phyloP scores from a whole-genome alignment of 2,329 filamentous ascomycete species.

The Colletotrichum ledebouriae region DNA sequence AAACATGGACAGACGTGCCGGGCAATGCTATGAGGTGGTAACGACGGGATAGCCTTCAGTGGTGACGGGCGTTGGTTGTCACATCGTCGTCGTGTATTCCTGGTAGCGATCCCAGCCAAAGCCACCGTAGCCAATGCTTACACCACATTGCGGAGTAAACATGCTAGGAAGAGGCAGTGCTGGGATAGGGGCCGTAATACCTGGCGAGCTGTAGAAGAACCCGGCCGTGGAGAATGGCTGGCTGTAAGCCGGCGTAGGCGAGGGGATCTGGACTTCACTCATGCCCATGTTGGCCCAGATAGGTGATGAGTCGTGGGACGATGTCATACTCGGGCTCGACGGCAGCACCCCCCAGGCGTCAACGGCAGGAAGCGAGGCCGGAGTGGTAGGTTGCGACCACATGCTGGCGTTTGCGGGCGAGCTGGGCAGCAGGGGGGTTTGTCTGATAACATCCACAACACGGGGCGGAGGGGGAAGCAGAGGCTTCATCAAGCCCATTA shows the following conservation, averaged over 20 bases:
- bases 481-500: slow-evolving; percentile 88
- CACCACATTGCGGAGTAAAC: slow-evolving; percentile 86
- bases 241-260: slow-evolving; percentile 84
- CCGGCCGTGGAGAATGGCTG: slow-evolving; percentile 80
- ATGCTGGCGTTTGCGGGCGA: slow-evolving; percentile 80
- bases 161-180: slow-evolving; percentile 87
- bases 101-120: slow-evolving; percentile 91
- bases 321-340: slow-evolving; percentile 85
- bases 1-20: slow-evolving; percentile 49
- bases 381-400: slow-evolving; percentile 78
- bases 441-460: slow-evolving; percentile 89
- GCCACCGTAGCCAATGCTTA: slow-evolving; percentile 79
- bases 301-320: slow-evolving; percentile 78
- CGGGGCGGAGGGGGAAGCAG: slow-evolving; percentile 88
- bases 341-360: slow-evolving; percentile 93
- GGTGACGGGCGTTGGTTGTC: slow-evolving; percentile 71
- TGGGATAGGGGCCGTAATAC: slow-evolving; percentile 80
- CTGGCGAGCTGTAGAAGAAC: slow-evolving; percentile 84
- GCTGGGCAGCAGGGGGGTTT: slow-evolving; percentile 87
- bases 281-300: slow-evolving; percentile 86
- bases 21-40: slow-evolving; percentile 60
- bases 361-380: slow-evolving; percentile 76
- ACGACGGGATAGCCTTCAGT: slow-evolving; percentile 62
- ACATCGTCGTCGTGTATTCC: slow-evolving; percentile 90
- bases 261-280: slow-evolving; percentile 80